A percentile compares a stretch with the other conserved stretches of the same genome.
These are phyloP conservation scores for Drosera spatulata DNA, from an alignment of 179 eudicot genomes.

Conservation along the genomic window DNA sequence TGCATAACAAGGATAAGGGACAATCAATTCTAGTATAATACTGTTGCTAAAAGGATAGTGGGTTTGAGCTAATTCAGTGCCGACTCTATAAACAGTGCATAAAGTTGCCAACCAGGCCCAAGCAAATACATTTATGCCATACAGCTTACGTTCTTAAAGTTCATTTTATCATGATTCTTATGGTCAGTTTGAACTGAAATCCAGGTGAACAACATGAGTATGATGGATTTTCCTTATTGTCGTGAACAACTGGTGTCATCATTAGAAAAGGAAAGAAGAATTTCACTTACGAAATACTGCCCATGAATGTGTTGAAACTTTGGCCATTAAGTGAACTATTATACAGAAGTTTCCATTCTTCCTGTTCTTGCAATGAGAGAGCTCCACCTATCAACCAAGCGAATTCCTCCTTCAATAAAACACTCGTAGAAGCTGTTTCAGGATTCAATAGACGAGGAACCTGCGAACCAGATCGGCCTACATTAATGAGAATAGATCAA, in stretches of 20 bases:
- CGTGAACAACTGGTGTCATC: not conserved
- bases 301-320: conserved; percentile 85
- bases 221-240: not conserved
- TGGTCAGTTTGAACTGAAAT: conserved; percentile 1
- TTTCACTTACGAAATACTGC: conserved; percentile 61
- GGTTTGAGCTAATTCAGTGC: too few relatives aligned
- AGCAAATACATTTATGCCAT: too few relatives aligned
- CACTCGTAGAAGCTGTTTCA: conserved; percentile 30
- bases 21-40: too few relatives aligned
- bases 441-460: conserved; percentile 46
- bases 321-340: conserved; percentile 68
- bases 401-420: conserved; percentile 55
- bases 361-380: conserved; percentile 52
- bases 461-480: conserved; percentile 48
- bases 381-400: conserved; percentile 92
- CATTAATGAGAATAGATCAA: conserved; percentile 1
- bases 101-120: too few relatives aligned
- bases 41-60: too few relatives aligned
- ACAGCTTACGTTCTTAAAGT: too few relatives aligned
- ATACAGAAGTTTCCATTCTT: conserved; percentile 84
- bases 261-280: not conserved
- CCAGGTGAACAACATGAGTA: not conserved
- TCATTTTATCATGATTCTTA: too few relatives aligned
- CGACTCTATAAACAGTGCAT: too few relatives aligned
- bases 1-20: too few relatives aligned